Evolutionary conservation across 352 stramenopile genomes (phyloP).

Genomic region (Pythium plurisporium): DNA sequence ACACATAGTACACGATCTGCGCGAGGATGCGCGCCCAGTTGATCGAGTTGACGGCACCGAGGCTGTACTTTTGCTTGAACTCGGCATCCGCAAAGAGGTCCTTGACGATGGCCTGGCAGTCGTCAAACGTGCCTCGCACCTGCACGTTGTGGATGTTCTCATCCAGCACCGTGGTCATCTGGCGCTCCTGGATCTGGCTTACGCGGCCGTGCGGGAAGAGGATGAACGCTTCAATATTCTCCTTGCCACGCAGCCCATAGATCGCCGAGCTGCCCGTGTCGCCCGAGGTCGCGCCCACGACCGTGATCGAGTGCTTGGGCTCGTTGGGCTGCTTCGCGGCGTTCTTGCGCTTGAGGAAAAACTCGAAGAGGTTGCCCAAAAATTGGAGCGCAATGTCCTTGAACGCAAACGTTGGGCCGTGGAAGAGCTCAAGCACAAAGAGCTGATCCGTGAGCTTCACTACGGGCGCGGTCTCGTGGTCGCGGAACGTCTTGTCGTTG

Average conservation of each 20-base stretch:
- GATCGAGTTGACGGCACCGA: conserved; percentile 99
- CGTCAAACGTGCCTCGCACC: conserved; percentile 96
- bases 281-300: conserved; percentile 97
- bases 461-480: conserved; percentile 93
- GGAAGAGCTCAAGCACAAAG: conserved; percentile 97
- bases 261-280: conserved; percentile 98
- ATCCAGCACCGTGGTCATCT: conserved; percentile 99
- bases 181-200: conserved; percentile 96
- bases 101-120: conserved; percentile 99
- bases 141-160: conserved; percentile 97
- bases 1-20: conserved; percentile 99
- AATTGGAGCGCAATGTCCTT: conserved; percentile 99
- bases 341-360: conserved; percentile 94
- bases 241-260: conserved; percentile 96
- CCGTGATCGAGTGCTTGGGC: conserved; percentile 88
- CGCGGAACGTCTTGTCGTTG: conserved; percentile 87
- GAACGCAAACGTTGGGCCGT: conserved; percentile 99
- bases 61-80: conserved; percentile 91
- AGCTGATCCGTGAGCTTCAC: conserved; percentile 87
- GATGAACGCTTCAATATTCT: conserved; percentile 98
- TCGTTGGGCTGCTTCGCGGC: conserved; percentile 42
- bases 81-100: conserved; percentile 92
- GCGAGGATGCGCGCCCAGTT: conserved; percentile 99
- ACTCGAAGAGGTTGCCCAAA: conserved; percentile 99
- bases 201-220: conserved; percentile 96